Percentiles rank a stretch among this genome's conserved stretches.
phyloP scores from a whole-genome alignment of 208 protist genomes.

The Leishmania arabica region DNA sequence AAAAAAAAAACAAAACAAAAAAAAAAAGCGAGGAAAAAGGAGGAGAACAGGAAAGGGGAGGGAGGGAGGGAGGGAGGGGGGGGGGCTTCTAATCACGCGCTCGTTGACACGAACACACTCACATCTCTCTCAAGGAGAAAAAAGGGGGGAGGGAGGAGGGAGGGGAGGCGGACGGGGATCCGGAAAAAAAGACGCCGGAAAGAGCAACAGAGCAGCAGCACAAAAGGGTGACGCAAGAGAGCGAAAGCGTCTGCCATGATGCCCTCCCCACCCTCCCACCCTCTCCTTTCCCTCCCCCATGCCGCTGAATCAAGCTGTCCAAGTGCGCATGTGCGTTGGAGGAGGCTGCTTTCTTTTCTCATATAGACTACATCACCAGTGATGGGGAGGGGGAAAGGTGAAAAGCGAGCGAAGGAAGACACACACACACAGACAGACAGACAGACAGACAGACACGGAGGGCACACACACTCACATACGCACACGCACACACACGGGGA shows the following conservation, averaged over 20 bases:
- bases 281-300: not conserved
- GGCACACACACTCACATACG: not conserved
- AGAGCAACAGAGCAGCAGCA: not conserved
- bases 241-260: not conserved
- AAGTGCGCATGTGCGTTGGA: not conserved
- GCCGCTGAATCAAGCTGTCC: not conserved
- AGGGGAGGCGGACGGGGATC: too few species aligned
- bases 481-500: not conserved
- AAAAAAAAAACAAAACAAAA: not conserved
- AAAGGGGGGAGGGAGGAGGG: not conserved
- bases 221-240: not conserved
- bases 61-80: too few species aligned
- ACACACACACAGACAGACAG: not conserved
- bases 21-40: not conserved
- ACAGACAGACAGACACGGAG: not conserved
- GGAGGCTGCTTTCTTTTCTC: not conserved
- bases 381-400: too few species aligned
- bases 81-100: not conserved
- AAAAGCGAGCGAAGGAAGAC: not conserved
- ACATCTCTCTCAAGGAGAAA: not conserved
- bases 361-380: conserved; percentile 8
- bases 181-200: not conserved
- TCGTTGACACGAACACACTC: conserved; percentile 1
- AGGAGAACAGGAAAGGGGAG: too few species aligned
- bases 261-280: not conserved